Percentiles rank a stretch among this genome's conserved stretches.
phyloP scores from a whole-genome alignment of 1,284 basidiomycete genomes.

The Malassezia caprae region DNA sequence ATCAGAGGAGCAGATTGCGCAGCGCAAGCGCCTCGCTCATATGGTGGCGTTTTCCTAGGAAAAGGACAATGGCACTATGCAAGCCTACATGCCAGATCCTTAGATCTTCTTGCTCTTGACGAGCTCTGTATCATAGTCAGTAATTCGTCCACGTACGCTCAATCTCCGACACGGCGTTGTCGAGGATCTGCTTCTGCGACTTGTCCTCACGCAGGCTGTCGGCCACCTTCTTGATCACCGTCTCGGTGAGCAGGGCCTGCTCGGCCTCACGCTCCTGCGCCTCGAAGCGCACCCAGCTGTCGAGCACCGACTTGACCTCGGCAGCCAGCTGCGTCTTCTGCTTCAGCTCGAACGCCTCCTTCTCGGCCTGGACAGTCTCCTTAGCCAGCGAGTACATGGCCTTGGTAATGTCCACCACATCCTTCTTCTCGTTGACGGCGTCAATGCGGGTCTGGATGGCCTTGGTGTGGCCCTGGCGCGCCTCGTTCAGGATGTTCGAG shows the following conservation, averaged over 20 bases:
- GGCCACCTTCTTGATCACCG: conserved; percentile 75
- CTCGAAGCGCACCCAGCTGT: conserved; percentile 96
- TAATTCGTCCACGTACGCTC: conserved; percentile 62
- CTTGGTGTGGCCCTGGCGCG: conserved; percentile 80
- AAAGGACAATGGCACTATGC: not conserved
- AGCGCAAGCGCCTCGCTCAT: conserved; percentile 31
- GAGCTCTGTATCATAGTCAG: conserved; percentile 20
- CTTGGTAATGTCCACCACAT: conserved; percentile 80
- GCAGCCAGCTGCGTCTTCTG: conserved; percentile 77
- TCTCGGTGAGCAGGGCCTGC: conserved; percentile 78
- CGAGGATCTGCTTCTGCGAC: conserved; percentile 81
- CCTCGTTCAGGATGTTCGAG: conserved; percentile 67
- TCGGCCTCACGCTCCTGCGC: conserved; percentile 92
- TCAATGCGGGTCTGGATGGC: conserved; percentile 86
- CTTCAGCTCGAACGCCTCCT: conserved; percentile 76
- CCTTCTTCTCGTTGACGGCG: conserved; percentile 83
- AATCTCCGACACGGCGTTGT: conserved; percentile 74
- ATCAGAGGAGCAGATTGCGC: conserved; percentile 28
- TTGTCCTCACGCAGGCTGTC: conserved; percentile 76
- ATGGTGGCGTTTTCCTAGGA: conserved; percentile 13
- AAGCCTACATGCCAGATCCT: conserved; percentile 6
- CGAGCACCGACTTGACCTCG: conserved; percentile 87
- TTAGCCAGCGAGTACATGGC: conserved; percentile 85
- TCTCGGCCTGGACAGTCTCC: conserved; percentile 86
- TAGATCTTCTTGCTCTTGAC: conserved; percentile 48